Percentiles rank a stretch among this genome's conserved stretches.
Evolutionary conservation across 352 stramenopile genomes (phyloP).

Genomic region (Labyrinthula sp.): DNA sequence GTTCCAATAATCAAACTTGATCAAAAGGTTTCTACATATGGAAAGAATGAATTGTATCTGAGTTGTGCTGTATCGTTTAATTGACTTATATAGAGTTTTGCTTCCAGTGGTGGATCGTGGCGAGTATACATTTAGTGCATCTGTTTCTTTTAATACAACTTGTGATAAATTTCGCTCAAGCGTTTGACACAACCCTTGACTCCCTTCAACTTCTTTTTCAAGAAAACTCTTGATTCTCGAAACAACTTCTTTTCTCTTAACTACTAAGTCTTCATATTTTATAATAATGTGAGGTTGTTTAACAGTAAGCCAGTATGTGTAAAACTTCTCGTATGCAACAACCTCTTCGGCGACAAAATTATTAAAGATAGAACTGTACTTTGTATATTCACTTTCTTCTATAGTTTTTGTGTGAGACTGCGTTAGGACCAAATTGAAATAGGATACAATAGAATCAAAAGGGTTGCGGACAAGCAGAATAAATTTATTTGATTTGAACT

Average conservation of each 20-base stretch:
- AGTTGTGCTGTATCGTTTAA: neutral
- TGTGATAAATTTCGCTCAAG: constrained; percentile 10
- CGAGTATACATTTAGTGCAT: constrained; percentile 5
- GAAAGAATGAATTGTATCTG: neutral
- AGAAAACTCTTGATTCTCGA: constrained; percentile 4
- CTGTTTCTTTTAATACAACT: constrained; percentile 1
- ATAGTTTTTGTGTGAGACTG: constrained; percentile 70
- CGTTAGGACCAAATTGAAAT: constrained; percentile 91
- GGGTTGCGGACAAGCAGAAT: constrained; percentile 71
- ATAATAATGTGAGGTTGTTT: constrained; percentile 65
- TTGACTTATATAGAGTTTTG: neutral
- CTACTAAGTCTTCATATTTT: constrained; percentile 64
- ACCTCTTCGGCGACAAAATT: constrained; percentile 64
- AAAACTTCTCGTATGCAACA: constrained; percentile 41
- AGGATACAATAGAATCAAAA: constrained; percentile 94
- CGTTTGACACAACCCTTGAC: no score
- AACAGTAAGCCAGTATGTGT: constrained; percentile 63
- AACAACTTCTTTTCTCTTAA: constrained; percentile 35
- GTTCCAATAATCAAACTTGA: constrained; percentile 20
- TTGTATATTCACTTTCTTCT: constrained; percentile 51
- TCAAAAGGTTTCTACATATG: constrained; percentile 3
- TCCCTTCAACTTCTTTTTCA: neutral
- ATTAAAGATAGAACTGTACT: constrained; percentile 63
- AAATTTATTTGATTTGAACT: constrained; percentile 32
- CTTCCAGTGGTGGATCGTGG: neutral